phyloP scores from a whole-genome alignment of 176 grass and related monocot genomes.

The Cenchrus purpureus region DNA sequence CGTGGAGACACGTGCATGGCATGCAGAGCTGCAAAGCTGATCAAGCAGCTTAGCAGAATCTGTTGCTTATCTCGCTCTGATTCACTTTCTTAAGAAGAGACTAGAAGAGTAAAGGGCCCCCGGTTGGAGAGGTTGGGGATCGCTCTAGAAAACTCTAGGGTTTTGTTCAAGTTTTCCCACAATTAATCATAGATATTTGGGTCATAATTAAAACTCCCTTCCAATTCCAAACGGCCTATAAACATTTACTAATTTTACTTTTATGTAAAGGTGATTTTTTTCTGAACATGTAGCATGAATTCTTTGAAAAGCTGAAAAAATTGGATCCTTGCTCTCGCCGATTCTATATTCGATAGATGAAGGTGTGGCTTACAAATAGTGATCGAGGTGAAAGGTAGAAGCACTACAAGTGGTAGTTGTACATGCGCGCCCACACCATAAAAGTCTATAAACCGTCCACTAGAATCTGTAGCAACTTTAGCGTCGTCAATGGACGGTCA shows the following conservation, averaged over 20 bases:
- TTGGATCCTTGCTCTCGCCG: neutral
- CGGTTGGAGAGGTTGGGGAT: no score
- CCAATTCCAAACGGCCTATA: no score
- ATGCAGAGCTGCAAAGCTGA: neutral
- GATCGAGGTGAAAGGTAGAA: no score
- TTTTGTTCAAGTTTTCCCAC: no score
- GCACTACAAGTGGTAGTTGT: neutral
- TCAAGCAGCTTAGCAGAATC: neutral
- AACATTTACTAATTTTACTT: neutral
- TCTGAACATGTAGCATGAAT: neutral
- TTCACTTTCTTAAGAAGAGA: neutral
- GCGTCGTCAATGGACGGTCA: neutral
- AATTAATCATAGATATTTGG: no score
- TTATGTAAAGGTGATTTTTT: neutral
- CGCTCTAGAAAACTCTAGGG: no score
- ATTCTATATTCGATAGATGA: no score
- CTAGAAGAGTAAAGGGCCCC: neutral
- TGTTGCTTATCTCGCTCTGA: neutral
- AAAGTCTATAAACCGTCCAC: neutral
- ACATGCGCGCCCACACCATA: neutral
- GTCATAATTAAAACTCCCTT: no score
- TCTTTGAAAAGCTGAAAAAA: neutral
- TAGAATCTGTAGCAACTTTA: neutral
- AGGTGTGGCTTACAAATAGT: no score
- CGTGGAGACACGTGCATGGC: neutral